A percentile compares a stretch with the other conserved stretches of the same genome.
Evolutionary conservation across 306 rosid genomes (phyloP).

Genomic region (Quercus gilva): DNA sequence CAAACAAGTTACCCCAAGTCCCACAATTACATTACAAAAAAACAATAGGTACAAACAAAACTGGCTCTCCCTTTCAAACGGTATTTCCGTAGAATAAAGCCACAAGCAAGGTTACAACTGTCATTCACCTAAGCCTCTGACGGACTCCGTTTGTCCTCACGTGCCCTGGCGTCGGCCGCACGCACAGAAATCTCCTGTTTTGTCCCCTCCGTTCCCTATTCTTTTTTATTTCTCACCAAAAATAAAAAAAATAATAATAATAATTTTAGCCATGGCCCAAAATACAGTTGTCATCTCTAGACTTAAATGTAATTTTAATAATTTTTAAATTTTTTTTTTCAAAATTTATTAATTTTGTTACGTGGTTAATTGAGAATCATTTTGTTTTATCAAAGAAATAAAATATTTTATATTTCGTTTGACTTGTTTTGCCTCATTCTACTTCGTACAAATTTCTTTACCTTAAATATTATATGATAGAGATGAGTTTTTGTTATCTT

Average conservation of each 20-base stretch:
- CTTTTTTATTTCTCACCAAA: background rate
- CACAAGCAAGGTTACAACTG: background rate
- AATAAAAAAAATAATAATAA: background rate
- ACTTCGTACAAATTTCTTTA: rapidly evolving
- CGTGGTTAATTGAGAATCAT: too few relatives aligned
- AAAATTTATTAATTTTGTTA: too few relatives aligned
- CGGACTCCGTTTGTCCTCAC: conserved; percentile 20
- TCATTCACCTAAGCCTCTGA: background rate
- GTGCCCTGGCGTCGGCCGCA: conserved; percentile 15
- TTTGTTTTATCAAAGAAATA: too few relatives aligned
- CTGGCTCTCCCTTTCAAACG: background rate
- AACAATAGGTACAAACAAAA: background rate
- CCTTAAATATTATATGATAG: too few relatives aligned
- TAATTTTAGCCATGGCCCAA: background rate
- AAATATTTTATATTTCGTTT: too few relatives aligned
- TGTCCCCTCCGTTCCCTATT: conserved; percentile 22
- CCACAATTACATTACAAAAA: background rate
- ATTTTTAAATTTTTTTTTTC: too few relatives aligned
- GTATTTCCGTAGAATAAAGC: background rate
- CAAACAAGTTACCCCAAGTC: background rate
- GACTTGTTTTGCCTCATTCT: too few relatives aligned
- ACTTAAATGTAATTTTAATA: too few relatives aligned
- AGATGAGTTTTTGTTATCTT: too few relatives aligned
- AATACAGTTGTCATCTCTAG: too few relatives aligned
- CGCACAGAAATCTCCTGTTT: conserved; percentile 14